Evolutionary conservation across 2,329 filamentous ascomycete species (phyloP), one percentile per base, ranked within the genome.

Genomic region (Fusarium equiseti): DNA sequence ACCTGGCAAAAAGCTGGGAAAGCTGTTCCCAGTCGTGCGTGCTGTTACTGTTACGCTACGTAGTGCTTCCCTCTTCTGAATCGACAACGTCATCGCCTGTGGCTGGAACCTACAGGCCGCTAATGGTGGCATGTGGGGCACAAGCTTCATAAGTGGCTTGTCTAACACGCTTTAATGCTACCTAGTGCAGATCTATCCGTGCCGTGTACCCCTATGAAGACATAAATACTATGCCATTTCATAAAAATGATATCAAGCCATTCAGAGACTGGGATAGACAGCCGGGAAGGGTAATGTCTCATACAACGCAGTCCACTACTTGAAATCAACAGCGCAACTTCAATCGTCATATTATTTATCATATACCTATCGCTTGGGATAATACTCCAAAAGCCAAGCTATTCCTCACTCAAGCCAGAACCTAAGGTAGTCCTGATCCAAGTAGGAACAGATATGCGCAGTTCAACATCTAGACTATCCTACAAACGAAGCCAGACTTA

Each of bases 81-180:
- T 77, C 70, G 65, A 74, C 76, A 79, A 80, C 78, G 78, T 80
- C 78, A 80, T 80, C 77, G 76, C 66, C 60, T 77, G 76, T 77
- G 77, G 77, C 78, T 75, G 67, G 65, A 63, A 60, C 35, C 56
- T 46, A 62, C 65, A 44, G 59, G 60, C 60, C 55, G 64, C 56
- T 57, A 58, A 35, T 43, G 26, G 67, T 69, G 71, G 65, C 43
- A 57, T 55, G 53, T 51, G 55, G 57, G 46, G 58, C 53, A 58
- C 45, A 22, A 60, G 49, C 62, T 50, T 49, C 45, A 52, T 59
- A 50, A 43, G 59, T 71, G 70, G 59, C 66, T 70, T 67, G n/a
- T 31, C 31, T 51, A 51, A 20, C n/a, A 42, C 50, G 44, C 20
- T 48, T 31, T 45, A 27, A 35, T 44, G 15, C 52, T 29, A 29